These are phyloP conservation scores for Diplodia corticola DNA, from an alignment of 2,329 filamentous ascomycete genomes.

Conservation along the genomic window DNA sequence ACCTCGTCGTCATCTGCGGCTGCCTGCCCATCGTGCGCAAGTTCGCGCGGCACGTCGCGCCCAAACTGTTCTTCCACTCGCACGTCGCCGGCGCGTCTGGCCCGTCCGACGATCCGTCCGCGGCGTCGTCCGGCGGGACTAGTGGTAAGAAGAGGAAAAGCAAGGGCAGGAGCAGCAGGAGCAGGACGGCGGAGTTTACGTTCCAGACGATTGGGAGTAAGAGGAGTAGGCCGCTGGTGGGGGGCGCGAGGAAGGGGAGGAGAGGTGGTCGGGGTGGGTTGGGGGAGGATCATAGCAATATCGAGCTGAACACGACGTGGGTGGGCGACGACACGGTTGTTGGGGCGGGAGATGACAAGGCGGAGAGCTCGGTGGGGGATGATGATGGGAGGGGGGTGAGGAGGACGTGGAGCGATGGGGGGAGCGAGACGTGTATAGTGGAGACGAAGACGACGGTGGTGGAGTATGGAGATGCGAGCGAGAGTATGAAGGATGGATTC, in stretches of 20 bases:
- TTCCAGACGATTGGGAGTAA: conserved; percentile 12
- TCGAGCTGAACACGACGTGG: conserved; percentile 6
- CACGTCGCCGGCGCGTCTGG: neutral
- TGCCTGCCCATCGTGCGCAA: conserved; percentile 45
- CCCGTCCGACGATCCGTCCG: neutral
- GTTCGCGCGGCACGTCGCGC: conserved; percentile 44
- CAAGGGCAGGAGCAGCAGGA: neutral
- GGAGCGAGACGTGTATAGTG: conserved; percentile 7
- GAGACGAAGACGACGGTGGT: conserved; percentile 10
- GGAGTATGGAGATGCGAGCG: neutral
- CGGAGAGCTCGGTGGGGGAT: neutral
- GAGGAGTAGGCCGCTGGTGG: neutral
- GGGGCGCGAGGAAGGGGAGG: neutral
- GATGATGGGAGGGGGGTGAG: neutral
- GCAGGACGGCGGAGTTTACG: neutral
- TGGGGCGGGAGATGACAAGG: neutral
- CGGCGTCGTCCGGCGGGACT: no score
- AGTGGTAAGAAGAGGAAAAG: neutral
- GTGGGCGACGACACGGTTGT: neutral
- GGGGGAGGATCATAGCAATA: neutral
- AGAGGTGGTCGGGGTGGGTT: neutral
- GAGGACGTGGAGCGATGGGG: conserved; percentile 12
- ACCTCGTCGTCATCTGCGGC: conserved; percentile 46
- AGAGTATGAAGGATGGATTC: neutral
- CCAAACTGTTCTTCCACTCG: conserved; percentile 21